phyloP scores from a whole-genome alignment of 202 grass and related monocot species.

The Musa balbisiana region DNA sequence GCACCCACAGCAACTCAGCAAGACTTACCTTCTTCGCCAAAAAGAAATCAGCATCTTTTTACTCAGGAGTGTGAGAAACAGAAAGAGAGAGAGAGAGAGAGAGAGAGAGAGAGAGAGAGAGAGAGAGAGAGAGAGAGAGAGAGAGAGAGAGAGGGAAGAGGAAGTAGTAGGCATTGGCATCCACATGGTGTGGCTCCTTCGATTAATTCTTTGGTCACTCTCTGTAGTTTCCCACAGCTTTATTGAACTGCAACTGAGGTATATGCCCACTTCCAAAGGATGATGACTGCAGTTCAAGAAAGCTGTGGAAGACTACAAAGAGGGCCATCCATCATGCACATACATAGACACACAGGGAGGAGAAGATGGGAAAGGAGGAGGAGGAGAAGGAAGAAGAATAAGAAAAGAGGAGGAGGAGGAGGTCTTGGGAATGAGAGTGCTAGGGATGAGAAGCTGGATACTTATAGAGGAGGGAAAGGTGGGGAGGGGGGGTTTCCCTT shows the following conservation, averaged over 20 bases:
- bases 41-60: no score
- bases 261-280: not conserved
- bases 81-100: no score
- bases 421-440: not conserved
- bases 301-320: constrained; percentile 12
- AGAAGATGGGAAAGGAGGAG: not conserved
- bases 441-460: not conserved
- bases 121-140: no score
- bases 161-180: no score
- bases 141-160: no score
- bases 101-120: no score
- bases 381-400: not conserved
- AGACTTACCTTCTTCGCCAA: no score
- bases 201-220: not conserved
- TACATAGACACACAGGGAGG: not conserved
- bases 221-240: constrained; percentile 13
- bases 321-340: not conserved
- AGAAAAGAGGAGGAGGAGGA: not conserved
- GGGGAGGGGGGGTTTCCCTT: not conserved
- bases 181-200: no score
- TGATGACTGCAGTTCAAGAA: constrained; percentile 15
- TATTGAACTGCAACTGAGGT: constrained; percentile 4
- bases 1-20: no score
- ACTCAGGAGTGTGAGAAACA: no score
- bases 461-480: not conserved